Percentiles rank a stretch among this genome's conserved stretches.
These are phyloP conservation scores for Amanita pallidorosea DNA, from an alignment of 768 basidiomycete genomes.

Conservation along the genomic window DNA sequence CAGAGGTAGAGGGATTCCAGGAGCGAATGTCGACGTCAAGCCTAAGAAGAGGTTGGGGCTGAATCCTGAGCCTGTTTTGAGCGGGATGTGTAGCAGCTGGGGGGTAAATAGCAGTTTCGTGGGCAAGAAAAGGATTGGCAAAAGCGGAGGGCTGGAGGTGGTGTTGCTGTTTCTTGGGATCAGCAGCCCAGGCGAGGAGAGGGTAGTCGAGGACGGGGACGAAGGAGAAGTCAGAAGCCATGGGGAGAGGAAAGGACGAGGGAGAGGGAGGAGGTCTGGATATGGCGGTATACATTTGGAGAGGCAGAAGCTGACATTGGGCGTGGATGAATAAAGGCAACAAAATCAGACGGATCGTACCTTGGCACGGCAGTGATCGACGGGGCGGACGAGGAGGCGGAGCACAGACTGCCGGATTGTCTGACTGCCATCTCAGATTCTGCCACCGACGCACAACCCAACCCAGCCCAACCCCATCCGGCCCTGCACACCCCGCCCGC, in stretches of 20 bases:
- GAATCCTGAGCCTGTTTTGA: slow-evolving; percentile 11
- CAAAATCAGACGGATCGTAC: slow-evolving; percentile 10
- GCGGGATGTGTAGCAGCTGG: slow-evolving; percentile 14
- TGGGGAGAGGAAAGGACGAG: slow-evolving; percentile 24
- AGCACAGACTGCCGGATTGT: neutral
- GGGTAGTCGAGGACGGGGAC: slow-evolving; percentile 5
- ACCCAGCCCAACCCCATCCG: slow-evolving; percentile 3
- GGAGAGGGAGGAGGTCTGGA: slow-evolving; percentile 24
- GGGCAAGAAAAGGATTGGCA: slow-evolving; percentile 7
- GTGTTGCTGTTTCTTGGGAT: slow-evolving; percentile 7
- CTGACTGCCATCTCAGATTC: slow-evolving; percentile 4
- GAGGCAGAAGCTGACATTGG: slow-evolving; percentile 4
- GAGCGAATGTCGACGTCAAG: slow-evolving; percentile 5
- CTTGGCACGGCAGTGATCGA: slow-evolving; percentile 19
- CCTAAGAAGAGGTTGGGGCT: slow-evolving; percentile 9
- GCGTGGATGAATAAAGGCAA: slow-evolving; percentile 3
- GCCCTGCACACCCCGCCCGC: neutral
- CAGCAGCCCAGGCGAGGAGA: slow-evolving; percentile 8
- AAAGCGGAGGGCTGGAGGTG: slow-evolving; percentile 8
- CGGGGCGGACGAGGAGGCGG: slow-evolving; percentile 6
- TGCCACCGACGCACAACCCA: neutral
- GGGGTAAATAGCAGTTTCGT: neutral
- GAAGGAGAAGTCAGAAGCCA: neutral
- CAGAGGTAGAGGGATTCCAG: slow-evolving; percentile 10
- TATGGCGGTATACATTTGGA: slow-evolving; percentile 21